Evolutionary conservation across 768 basidiomycete genomes (phyloP).

Genomic region (Cyathus striatus): DNA sequence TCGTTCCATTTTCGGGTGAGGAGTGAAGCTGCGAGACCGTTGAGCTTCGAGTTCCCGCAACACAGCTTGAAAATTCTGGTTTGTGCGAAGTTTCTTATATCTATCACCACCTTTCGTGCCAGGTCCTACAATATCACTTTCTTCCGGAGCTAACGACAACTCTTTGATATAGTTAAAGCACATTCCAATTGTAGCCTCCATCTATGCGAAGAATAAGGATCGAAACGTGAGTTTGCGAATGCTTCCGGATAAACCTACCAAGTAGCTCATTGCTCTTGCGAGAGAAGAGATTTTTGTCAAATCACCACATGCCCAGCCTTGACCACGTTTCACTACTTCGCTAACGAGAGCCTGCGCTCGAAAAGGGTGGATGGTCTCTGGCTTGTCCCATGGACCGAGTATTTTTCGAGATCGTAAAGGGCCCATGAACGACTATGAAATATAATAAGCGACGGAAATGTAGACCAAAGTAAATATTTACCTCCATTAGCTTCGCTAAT

Average conservation of each 20-base stretch:
- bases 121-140: constrained; percentile 17
- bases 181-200: constrained; percentile 79
- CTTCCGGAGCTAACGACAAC: constrained; percentile 32
- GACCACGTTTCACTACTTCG: constrained; percentile 25
- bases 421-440: constrained; percentile 25
- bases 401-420: constrained; percentile 31
- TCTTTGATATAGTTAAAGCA: constrained; percentile 64
- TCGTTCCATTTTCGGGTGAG: constrained; percentile 92
- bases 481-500: constrained; percentile 71
- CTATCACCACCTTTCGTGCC: constrained; percentile 32
- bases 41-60: constrained; percentile 65
- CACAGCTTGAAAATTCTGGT: constrained; percentile 59
- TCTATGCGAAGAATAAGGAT: constrained; percentile 34
- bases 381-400: constrained; percentile 42
- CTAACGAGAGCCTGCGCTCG: constrained; percentile 39
- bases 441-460: constrained; percentile 1
- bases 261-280: constrained; percentile 83
- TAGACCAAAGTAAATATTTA: constrained; percentile 23
- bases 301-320: constrained; percentile 44
- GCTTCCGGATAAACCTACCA: constrained; percentile 62
- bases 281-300: constrained; percentile 51
- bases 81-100: constrained; percentile 38
- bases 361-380: constrained; percentile 65
- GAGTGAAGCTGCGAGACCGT: constrained; percentile 44
- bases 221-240: constrained; percentile 3